These are phyloP conservation scores for Metarhizium album DNA, from an alignment of 2,329 filamentous ascomycete genomes.

Conservation along the genomic window DNA sequence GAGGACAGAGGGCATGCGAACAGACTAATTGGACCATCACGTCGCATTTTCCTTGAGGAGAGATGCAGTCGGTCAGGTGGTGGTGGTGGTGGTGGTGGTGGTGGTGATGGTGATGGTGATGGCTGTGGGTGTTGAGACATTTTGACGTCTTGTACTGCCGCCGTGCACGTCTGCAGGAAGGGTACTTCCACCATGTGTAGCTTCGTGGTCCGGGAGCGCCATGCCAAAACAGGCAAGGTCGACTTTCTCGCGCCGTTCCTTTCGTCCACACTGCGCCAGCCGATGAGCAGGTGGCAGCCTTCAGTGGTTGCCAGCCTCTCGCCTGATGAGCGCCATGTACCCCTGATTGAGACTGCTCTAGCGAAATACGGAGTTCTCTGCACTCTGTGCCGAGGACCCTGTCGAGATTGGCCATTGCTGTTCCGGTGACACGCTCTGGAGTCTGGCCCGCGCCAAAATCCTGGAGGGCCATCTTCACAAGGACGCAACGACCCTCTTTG, in stretches of 20 bases:
- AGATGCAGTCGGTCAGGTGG: slow-evolving; percentile 9
- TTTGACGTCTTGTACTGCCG: not conserved
- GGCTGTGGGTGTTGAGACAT: not conserved
- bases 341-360: not conserved
- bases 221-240: slow-evolving; percentile 7
- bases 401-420: slow-evolving; percentile 8
- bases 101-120: not conserved
- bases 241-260: not conserved
- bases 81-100: not conserved
- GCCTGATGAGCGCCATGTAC: slow-evolving; percentile 6
- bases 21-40: slow-evolving; percentile 7
- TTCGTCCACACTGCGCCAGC: not conserved
- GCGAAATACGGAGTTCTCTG: too few species aligned
- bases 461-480: not conserved
- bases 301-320: not conserved
- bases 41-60: slow-evolving; percentile 6
- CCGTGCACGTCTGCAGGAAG: not conserved
- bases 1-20: slow-evolving; percentile 2
- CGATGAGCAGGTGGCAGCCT: not conserved
- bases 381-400: slow-evolving; percentile 4
- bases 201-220: slow-evolving; percentile 7
- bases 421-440: slow-evolving; percentile 12
- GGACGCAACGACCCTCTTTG: slow-evolving; percentile 1
- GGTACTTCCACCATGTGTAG: slow-evolving; percentile 2
- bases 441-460: not conserved